Percentiles rank a stretch among this genome's conserved stretches.
Evolutionary conservation across 768 basidiomycete species (phyloP).

Genomic region (Sutorius australiensis): DNA sequence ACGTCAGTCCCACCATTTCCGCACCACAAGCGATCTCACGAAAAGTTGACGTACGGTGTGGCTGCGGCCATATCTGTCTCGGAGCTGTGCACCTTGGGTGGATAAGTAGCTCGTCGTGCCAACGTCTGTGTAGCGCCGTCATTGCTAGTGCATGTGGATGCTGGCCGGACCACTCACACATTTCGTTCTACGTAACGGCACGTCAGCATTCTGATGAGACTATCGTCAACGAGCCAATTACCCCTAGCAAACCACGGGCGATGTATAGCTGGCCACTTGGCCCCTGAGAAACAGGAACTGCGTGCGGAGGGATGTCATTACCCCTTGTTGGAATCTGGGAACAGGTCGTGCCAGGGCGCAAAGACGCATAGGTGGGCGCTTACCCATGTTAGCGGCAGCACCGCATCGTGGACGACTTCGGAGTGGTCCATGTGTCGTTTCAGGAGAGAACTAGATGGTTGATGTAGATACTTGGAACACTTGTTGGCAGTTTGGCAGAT

Average conservation of each 20-base stretch:
- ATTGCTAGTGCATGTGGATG: neutral
- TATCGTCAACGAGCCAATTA: neutral
- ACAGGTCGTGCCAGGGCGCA: neutral
- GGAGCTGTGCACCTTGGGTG: constrained; percentile 14
- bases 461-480: neutral
- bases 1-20: neutral
- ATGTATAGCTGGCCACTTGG: constrained; percentile 14
- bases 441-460: too few relatives aligned
- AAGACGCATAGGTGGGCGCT: neutral
- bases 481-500: neutral
- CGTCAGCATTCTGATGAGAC: constrained; percentile 3
- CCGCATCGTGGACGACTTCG: neutral
- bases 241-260: constrained; percentile 16
- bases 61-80: constrained; percentile 7
- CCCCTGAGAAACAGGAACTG: constrained; percentile 12
- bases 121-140: constrained; percentile 7
- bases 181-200: constrained; percentile 13
- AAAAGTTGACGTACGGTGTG: constrained; percentile 6
- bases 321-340: constrained; percentile 14
- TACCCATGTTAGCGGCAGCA: constrained; percentile 17
- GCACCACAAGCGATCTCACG: neutral
- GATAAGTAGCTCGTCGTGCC: constrained; percentile 13
- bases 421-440: constrained; percentile 3
- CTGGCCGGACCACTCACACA: constrained; percentile 6
- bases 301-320: constrained; percentile 18